phyloP scores from a whole-genome alignment of 306 rosid genomes.

The Abrus pulchellus region DNA sequence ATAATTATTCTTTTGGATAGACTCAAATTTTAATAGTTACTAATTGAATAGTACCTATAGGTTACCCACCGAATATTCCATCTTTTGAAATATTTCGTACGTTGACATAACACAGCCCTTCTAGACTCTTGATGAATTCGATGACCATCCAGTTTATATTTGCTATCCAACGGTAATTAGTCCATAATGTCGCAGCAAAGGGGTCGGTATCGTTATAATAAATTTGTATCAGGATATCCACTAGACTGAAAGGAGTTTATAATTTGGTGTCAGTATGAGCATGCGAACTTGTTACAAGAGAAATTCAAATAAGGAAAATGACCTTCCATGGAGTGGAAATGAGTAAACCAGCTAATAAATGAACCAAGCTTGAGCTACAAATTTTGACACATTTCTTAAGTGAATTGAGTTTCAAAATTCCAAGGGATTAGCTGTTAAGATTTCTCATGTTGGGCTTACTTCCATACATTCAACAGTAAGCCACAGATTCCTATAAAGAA shows the following conservation, averaged over 20 bases:
- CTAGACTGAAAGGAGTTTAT: neutral
- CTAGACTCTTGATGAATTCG: neutral
- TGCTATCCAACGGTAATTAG: neutral
- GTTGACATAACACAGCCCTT: neutral
- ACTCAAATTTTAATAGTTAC: neutral
- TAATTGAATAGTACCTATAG: neutral
- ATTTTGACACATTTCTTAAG: slow-evolving; percentile 9
- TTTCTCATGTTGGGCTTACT: neutral
- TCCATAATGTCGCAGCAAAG: neutral
- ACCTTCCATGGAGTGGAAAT: neutral
- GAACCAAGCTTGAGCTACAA: slow-evolving; percentile 17
- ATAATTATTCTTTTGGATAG: neutral
- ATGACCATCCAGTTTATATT: neutral
- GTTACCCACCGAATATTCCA: slow-evolving; percentile 30
- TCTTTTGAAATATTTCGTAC: neutral
- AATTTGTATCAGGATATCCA: neutral
- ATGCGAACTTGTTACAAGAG: neutral
- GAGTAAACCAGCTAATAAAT: slow-evolving; percentile 17
- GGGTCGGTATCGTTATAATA: neutral
- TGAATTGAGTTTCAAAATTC: neutral
- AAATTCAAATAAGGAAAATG: slow-evolving; percentile 1
- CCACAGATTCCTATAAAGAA: neutral
- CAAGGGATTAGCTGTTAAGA: neutral
- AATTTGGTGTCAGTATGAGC: neutral
- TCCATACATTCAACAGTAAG: slow-evolving; percentile 1